These are phyloP conservation scores for Heritiera fomes DNA, from an alignment of 345 rosid species.

Conservation along the genomic window DNA sequence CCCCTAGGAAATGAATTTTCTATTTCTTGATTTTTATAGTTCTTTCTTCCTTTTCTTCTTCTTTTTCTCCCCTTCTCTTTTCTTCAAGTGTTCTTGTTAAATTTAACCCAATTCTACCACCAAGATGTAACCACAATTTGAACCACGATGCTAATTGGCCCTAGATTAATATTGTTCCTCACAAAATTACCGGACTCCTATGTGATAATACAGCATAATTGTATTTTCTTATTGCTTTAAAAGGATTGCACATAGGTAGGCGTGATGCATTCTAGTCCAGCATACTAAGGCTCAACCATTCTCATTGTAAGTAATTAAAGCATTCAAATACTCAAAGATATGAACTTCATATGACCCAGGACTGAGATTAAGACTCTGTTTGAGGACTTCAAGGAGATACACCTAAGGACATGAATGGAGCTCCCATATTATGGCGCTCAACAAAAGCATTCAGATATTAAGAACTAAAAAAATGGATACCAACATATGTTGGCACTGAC, in stretches of 20 bases:
- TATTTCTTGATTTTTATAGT: background rate
- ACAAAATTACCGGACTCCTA: slow-evolving; percentile 9
- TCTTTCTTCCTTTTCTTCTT: background rate
- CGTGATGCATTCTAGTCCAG: background rate
- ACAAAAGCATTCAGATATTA: background rate
- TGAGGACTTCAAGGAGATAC: background rate
- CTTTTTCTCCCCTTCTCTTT: background rate
- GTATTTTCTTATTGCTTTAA: background rate
- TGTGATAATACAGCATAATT: background rate
- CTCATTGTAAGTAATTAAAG: background rate
- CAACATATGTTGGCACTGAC: background rate
- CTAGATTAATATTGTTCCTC: background rate
- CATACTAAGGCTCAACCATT: background rate
- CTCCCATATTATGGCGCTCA: background rate
- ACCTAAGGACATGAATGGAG: background rate
- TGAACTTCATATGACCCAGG: background rate
- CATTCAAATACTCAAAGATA: background rate
- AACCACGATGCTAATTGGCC: background rate
- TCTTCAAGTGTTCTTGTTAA: background rate
- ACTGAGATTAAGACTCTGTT: background rate
- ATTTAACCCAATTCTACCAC: background rate
- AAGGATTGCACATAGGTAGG: background rate
- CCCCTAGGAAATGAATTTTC: background rate
- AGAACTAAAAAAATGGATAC: background rate
- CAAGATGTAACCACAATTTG: background rate